Conservation (phyloP, 177 flowering plant genomes). For the Vitis hybrid region DNA sequence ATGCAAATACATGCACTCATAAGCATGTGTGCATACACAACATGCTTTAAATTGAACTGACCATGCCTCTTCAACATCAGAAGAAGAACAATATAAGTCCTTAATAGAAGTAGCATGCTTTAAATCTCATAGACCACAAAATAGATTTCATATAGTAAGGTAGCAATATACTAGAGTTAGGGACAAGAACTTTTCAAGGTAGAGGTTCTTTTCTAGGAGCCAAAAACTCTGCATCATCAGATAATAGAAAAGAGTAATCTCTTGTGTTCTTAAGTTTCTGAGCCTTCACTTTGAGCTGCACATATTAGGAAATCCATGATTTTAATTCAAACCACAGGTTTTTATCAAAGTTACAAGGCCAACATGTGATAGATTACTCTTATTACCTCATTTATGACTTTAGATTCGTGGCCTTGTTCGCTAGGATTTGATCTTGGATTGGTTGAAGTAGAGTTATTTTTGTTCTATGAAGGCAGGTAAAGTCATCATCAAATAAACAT, state of each 20-base stretch:
- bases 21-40: not conserved
- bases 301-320: not conserved
- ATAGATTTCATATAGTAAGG: constrained; percentile 4
- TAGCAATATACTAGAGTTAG: constrained; percentile 53
- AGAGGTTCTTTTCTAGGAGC: constrained; percentile 43
- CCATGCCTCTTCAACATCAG: constrained; percentile 69
- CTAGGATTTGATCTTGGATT: constrained; percentile 24
- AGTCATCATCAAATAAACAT: not conserved
- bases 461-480: constrained; percentile 31
- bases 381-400: constrained; percentile 48
- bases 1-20: not conserved
- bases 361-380: not conserved
- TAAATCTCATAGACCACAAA: constrained; percentile 8
- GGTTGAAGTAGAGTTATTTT: constrained; percentile 37
- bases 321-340: constrained; percentile 7
- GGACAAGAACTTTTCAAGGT: constrained; percentile 34
- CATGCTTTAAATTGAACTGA: constrained; percentile 32
- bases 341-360: not conserved
- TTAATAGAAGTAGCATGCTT: constrained; percentile 38
- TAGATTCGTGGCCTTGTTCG: constrained; percentile 24
- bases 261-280: constrained; percentile 65
- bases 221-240: constrained; percentile 78
- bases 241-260: constrained; percentile 85
- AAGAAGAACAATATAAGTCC: constrained; percentile 64
- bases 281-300: constrained; percentile 55